Evolutionary conservation across 768 basidiomycete species (phyloP), one percentile per base, ranked within the genome.

Genomic region (Lyophyllum shimeji): DNA sequence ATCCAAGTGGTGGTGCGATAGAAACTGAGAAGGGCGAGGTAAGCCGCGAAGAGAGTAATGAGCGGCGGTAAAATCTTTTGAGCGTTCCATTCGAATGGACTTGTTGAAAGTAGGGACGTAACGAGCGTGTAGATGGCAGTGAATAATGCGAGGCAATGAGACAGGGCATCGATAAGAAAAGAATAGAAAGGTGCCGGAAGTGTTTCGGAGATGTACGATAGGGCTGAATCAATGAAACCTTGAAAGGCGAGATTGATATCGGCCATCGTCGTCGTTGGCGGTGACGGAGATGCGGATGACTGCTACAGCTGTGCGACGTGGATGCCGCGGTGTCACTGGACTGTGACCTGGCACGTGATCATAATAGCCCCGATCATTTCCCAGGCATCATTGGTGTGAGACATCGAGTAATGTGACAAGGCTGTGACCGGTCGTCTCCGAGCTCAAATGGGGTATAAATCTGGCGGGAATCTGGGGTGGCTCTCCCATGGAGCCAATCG

Each of bases 1-100:
- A 88, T 76, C 85, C 87, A 92, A 21, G 78, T 79, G 12, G 90
- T 86, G 4, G 91, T 92, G 57, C 89, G 86, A 71, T 91, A 91
- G 50, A 91, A 69, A 66, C 84, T 89, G 40, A 85, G 58, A n/a
- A 93, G 75, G 3, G 89, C 88, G 57, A 91, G 77, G 69, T 93
- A 93, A 18, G 89, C 85, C 4, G 81, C 78, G 50, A 92, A 69
- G 27, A 93, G 69, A 56, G 82, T 86, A 64, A 93, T 82, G 65
- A 92, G 71, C 0, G 90, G 90, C 7, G 90, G 89, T 18, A 93
- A 64, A 46, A 91, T 65, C 25, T 78, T 80, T 66, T 91, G 85
- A 6, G 77, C 74, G 62, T 88, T 80, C 87, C 87, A 90, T 59
- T 82, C 76, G 60, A 75, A 72, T 31, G 84, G 85, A 56, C 76